phyloP scores from a whole-genome alignment of 495 filamentous ascomycete genomes.

The Penicillium verhagenii region DNA sequence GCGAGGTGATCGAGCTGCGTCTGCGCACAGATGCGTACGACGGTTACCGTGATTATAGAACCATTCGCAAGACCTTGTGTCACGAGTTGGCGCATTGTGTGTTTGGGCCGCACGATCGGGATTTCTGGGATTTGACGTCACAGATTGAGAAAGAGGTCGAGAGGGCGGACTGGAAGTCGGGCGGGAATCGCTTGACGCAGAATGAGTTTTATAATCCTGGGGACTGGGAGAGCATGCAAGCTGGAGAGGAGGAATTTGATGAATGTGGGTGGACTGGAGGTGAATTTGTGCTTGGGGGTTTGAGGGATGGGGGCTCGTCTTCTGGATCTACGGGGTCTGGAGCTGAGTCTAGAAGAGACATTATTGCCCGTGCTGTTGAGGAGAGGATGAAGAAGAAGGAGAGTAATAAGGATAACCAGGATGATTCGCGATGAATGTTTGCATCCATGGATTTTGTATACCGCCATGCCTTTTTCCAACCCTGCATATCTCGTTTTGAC shows the following conservation, averaged over 20 bases:
- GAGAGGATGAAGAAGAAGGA: slow-evolving; percentile 62
- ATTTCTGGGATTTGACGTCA: slow-evolving; percentile 85
- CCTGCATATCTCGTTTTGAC: neutral
- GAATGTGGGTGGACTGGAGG: slow-evolving; percentile 86
- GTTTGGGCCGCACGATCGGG: slow-evolving; percentile 72
- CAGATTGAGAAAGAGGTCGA: slow-evolving; percentile 88
- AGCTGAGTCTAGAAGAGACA: slow-evolving; percentile 60
- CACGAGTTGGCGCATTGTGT: slow-evolving; percentile 96
- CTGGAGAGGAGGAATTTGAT: slow-evolving; percentile 59
- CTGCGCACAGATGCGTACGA: slow-evolving; percentile 91
- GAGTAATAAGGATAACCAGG: slow-evolving; percentile 37
- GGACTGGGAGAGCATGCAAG: slow-evolving; percentile 46
- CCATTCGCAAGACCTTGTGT: slow-evolving; percentile 86
- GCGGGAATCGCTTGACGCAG: slow-evolving; percentile 61
- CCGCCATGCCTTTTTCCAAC: too few relatives aligned
- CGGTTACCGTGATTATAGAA: slow-evolving; percentile 88
- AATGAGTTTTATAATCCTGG: slow-evolving; percentile 70
- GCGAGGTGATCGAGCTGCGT: slow-evolving; percentile 88
- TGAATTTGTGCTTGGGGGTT: slow-evolving; percentile 75
- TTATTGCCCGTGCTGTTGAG: slow-evolving; percentile 72
- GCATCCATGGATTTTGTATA: neutral
- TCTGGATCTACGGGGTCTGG: slow-evolving; percentile 15
- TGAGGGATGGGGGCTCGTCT: slow-evolving; percentile 23
- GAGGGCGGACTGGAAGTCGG: slow-evolving; percentile 67
- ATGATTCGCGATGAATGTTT: slow-evolving; percentile 15